These are phyloP conservation scores for Aspergillus sp. DNA, from an alignment of 2,329 filamentous ascomycete genomes.

Conservation along the genomic window DNA sequence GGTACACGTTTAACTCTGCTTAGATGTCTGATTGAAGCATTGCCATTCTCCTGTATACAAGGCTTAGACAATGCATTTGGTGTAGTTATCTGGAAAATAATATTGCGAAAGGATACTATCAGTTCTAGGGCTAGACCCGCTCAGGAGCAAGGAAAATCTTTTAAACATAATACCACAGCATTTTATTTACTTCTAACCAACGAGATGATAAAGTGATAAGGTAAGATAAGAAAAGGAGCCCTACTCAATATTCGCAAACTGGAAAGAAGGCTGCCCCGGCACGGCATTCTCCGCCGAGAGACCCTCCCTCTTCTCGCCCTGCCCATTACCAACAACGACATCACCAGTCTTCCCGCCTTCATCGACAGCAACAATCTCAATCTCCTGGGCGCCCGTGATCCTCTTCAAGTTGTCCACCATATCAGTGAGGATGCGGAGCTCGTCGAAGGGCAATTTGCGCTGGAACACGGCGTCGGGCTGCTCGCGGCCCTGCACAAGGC, in stretches of 20 bases:
- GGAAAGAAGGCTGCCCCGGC: conserved; percentile 72
- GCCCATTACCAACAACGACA: conserved; percentile 59
- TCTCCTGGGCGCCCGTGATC: conserved; percentile 59
- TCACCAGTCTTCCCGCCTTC: conserved; percentile 40
- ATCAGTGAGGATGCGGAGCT: conserved; percentile 63
- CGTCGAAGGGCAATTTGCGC: conserved; percentile 78
- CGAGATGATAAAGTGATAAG: too few relatives aligned
- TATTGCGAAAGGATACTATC: too few relatives aligned
- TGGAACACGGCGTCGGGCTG: conserved; percentile 62
- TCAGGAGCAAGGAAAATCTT: too few relatives aligned
- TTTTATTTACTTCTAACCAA: too few relatives aligned
- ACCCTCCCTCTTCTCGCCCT: conserved; percentile 49
- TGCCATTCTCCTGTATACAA: too few relatives aligned
- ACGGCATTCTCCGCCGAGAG: conserved; percentile 66
- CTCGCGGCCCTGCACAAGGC: conserved; percentile 62
- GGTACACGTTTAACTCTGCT: too few relatives aligned
- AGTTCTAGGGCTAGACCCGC: too few relatives aligned
- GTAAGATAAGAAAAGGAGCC: too few relatives aligned
- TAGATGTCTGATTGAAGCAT: too few relatives aligned
- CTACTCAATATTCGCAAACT: conserved; percentile 65
- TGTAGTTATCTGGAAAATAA: too few relatives aligned
- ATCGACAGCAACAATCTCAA: conserved; percentile 64
- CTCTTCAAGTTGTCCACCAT: conserved; percentile 76
- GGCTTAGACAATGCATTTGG: too few relatives aligned
- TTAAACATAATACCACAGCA: too few relatives aligned